Base-by-base conservation (phyloP, 1,284 basidiomycete species). In the Laetiporus sulphureus region DNA sequence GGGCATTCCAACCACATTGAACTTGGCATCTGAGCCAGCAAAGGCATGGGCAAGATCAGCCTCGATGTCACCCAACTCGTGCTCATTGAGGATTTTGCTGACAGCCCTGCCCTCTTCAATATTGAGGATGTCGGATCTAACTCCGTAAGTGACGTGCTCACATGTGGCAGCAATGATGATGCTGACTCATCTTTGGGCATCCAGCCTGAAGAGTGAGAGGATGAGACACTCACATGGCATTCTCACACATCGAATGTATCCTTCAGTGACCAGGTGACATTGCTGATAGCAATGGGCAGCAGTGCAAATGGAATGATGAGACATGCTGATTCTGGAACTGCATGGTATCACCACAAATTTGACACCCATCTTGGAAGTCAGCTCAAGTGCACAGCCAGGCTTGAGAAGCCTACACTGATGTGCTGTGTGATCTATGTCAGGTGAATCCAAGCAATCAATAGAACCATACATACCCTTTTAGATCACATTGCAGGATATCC, bases 291-390 rank as follows among this genome's bases (percentile, higher is more conserved):
- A 13, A 27, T 13, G 23, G 5, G 11, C 20, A 23, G 5, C 11
- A 3, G 25, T 24, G 2, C n/a, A 12, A 6, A n/a, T n/a, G 24
- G 22, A 24, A 34, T 29, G 27, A 51, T 29, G 3, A 50, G 51
- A 27, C 50, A 49, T 11, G 48, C 58, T 10, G 68, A 66, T 0
- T 62, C 62, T 2, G 69, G 69, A 58, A 95, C 91, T n/a, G 86
- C 90, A 58, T 94, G 89, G 63, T 91, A 97, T 30, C 91, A 93
- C 83, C 88, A 95, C n/a, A 87, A 91, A 41, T 81, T 76, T 47
- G 71, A 68, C 59, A 94, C 91, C 89, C 90, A 94, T 3, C 92
- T 93, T 12, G 92, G 91, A 25, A 94, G 72, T 40, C 91, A 79
- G 20, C 75, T 74, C 38, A 88, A 64, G 55, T 77, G 77, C 33